Base-by-base conservation (phyloP, 495 filamentous ascomycete genomes). In the Halenospora varia region DNA sequence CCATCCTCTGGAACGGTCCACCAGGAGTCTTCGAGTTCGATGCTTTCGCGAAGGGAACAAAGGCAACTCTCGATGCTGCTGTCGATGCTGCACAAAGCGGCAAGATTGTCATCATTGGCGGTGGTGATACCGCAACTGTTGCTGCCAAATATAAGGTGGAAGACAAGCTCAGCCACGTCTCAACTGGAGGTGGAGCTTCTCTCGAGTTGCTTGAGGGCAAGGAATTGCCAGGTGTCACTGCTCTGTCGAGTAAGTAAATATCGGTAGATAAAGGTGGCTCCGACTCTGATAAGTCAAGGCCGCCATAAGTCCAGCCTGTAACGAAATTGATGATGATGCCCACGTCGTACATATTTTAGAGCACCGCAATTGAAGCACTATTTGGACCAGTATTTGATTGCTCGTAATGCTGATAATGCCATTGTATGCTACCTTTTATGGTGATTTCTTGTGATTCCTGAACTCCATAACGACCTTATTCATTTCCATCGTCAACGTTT, bases 1-100 rank as follows among this genome's bases (percentile, higher is more conserved):
- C 94, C 48, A 97, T 97, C 77, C 89, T 99, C 48, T 99, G 94
- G 94, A 99, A 99, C 80, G 94, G 90, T 41, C 94, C 94, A 47
- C 84, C 92, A 13, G 94, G 94, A 68, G 94, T 99, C 56, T 99
- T 97, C 68, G 94, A 99, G 82, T 82, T 99, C 62, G 89, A 97
- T 68, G 83, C 86, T 62, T 99, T 99, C 73, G 89, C 91, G 62
- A 85, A 80, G 22, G 94, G 89, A 59, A 97, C 94, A 61, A 92
- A 96, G 84, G 78, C 82, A 48, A 94, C 89, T 19, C 84, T 97
- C 63, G 87, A 97, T 64, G 90, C 88, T 49, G 89, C 85, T 23
- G 91, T 97, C 22, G 75, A 75, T 10, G 95, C 90, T 50, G 86
- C 86, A 25, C 73, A 90, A 72, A 82, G 73, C 25, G 92, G 90